A percentile compares a stretch with the other conserved stretches of the same genome.
These are phyloP conservation scores for Thinopyrum elongatum DNA, from an alignment of 176 grass and related monocot species.

Conservation along the genomic window DNA sequence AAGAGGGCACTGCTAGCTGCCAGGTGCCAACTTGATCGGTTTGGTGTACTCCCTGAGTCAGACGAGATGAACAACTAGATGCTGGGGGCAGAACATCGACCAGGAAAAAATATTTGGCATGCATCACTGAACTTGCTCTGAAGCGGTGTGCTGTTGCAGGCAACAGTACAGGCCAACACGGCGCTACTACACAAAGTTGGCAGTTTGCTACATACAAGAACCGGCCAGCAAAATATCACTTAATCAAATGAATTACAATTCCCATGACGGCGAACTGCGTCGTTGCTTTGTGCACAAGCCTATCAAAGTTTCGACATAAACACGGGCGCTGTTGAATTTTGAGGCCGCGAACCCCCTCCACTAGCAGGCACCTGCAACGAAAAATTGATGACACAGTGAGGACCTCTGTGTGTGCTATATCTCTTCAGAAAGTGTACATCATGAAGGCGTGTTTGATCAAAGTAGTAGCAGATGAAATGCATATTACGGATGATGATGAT, in stretches of 20 bases:
- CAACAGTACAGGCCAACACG: background rate
- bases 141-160: background rate
- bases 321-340: background rate
- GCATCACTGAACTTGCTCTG: slow-evolving; percentile 13
- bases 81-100: background rate
- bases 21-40: background rate
- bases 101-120: background rate
- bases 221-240: background rate
- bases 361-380: slow-evolving; percentile 28
- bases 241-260: slow-evolving; percentile 18
- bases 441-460: background rate
- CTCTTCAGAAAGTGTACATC: background rate
- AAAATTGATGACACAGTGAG: background rate
- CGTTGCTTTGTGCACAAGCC: background rate
- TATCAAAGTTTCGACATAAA: slow-evolving; percentile 42
- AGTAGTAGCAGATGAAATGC: background rate
- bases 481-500: too few species aligned
- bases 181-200: background rate
- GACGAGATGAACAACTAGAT: background rate
- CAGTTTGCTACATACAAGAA: background rate
- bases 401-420: background rate
- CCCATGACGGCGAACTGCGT: background rate
- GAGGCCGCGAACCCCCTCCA: background rate
- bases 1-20: background rate
- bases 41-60: background rate